Conservation (phyloP, 257 asterid species). For the Petrea volubilis region DNA sequence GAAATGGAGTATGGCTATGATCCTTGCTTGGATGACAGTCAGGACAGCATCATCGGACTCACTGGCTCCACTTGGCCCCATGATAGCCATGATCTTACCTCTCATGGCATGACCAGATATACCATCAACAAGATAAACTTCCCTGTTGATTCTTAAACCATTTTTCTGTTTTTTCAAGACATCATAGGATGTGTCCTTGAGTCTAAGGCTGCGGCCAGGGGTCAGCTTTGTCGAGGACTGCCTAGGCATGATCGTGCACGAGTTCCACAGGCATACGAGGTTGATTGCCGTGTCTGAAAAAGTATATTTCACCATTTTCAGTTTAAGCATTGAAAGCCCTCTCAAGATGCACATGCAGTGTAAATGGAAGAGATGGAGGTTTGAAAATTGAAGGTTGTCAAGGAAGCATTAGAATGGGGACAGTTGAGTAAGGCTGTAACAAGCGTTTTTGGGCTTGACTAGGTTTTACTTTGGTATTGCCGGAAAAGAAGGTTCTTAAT, state of each 20-base stretch:
- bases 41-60: slow-evolving; percentile 62
- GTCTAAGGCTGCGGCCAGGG: slow-evolving; percentile 52
- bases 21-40: slow-evolving; percentile 53
- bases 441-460: slow-evolving; percentile 37
- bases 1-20: slow-evolving; percentile 62
- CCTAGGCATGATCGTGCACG: slow-evolving; percentile 30
- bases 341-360: neutral
- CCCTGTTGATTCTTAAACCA: slow-evolving; percentile 50
- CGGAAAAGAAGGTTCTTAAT: slow-evolving; percentile 7
- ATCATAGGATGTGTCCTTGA: slow-evolving; percentile 42
- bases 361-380: slow-evolving; percentile 14
- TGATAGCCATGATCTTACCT: slow-evolving; percentile 54
- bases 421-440: neutral
- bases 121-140: slow-evolving; percentile 44
- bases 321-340: neutral
- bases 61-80: slow-evolving; percentile 63
- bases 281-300: slow-evolving; percentile 30
- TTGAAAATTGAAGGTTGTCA: neutral
- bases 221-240: slow-evolving; percentile 33
- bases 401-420: neutral
- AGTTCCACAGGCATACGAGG: slow-evolving; percentile 42
- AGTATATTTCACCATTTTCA: slow-evolving; percentile 30
- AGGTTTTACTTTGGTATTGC: slow-evolving; percentile 37
- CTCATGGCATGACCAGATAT: slow-evolving; percentile 52
- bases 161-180: slow-evolving; percentile 49